These are phyloP conservation scores for Petasospora rhodanensis DNA, from an alignment of 1,139 yeast genomes.

Conservation along the genomic window DNA sequence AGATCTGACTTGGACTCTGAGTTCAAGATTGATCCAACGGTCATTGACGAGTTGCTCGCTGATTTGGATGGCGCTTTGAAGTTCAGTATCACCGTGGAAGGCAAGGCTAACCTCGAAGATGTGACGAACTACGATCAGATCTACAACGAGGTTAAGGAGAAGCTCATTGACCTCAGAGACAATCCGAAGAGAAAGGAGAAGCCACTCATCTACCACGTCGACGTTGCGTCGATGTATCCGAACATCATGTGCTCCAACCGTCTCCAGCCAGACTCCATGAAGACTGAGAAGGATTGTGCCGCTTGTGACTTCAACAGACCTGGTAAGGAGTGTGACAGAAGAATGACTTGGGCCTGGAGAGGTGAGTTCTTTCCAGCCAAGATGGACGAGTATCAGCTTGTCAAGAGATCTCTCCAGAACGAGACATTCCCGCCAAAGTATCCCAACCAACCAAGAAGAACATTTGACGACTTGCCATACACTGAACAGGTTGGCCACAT, in stretches of 20 bases:
- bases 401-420: constrained; percentile 74
- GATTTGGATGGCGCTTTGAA: constrained; percentile 74
- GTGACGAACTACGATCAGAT: constrained; percentile 78
- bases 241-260: constrained; percentile 98
- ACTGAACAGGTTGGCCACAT: constrained; percentile 74
- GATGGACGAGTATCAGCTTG: constrained; percentile 87
- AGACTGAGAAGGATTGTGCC: constrained; percentile 92
- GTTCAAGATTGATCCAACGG: constrained; percentile 76
- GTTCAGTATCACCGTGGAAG: constrained; percentile 85
- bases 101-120: constrained; percentile 63
- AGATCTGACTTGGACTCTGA: constrained; percentile 78
- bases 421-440: constrained; percentile 70
- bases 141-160: constrained; percentile 48
- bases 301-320: constrained; percentile 96
- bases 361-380: constrained; percentile 94
- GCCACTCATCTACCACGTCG: constrained; percentile 94
- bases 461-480: constrained; percentile 72
- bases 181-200: constrained; percentile 65
- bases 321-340: constrained; percentile 87
- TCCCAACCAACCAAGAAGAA: constrained; percentile 51
- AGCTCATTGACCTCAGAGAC: constrained; percentile 53
- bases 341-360: constrained; percentile 97
- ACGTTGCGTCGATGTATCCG: constrained; percentile 99
- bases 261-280: constrained; percentile 97
- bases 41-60: constrained; percentile 70